Evolutionary conservation across 768 basidiomycete species (phyloP).

Genomic region (Tulasnella sp.): DNA sequence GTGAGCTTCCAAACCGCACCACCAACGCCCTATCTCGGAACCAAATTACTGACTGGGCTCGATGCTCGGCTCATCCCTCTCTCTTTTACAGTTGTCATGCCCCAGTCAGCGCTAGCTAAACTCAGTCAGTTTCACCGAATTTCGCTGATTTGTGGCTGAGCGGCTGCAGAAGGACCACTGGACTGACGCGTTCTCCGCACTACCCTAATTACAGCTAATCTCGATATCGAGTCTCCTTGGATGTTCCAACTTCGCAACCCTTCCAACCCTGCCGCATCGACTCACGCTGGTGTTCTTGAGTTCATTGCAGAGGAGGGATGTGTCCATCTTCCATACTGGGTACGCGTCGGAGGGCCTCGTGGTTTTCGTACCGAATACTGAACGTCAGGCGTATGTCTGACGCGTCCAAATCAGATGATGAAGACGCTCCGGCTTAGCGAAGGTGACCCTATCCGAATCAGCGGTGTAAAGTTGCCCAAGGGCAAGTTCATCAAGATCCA

Average conservation of each 20-base stretch:
- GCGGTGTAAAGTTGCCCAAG: conserved; percentile 81
- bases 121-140: conserved; percentile 48
- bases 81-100: conserved; percentile 79
- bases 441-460: conserved; percentile 92
- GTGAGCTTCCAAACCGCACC: conserved; percentile 49
- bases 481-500: conserved; percentile 97
- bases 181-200: not conserved
- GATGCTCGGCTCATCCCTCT: not conserved
- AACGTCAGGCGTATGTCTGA: not conserved
- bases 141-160: conserved; percentile 4
- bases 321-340: conserved; percentile 94
- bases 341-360: conserved; percentile 32
- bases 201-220: conserved; percentile 46
- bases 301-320: conserved; percentile 97
- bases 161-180: not conserved
- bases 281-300: conserved; percentile 96
- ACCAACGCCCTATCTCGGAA: conserved; percentile 32
- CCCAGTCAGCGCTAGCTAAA: conserved; percentile 86
- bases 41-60: conserved; percentile 12
- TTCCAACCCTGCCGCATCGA: conserved; percentile 71
- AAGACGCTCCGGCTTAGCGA: conserved; percentile 88
- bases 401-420: conserved; percentile 65
- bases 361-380: not conserved
- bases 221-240: conserved; percentile 91
- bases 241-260: conserved; percentile 96